Percentiles rank a stretch among this genome's conserved stretches.
phyloP scores from a whole-genome alignment of 768 basidiomycete species.

The Lactarius deliciosus region DNA sequence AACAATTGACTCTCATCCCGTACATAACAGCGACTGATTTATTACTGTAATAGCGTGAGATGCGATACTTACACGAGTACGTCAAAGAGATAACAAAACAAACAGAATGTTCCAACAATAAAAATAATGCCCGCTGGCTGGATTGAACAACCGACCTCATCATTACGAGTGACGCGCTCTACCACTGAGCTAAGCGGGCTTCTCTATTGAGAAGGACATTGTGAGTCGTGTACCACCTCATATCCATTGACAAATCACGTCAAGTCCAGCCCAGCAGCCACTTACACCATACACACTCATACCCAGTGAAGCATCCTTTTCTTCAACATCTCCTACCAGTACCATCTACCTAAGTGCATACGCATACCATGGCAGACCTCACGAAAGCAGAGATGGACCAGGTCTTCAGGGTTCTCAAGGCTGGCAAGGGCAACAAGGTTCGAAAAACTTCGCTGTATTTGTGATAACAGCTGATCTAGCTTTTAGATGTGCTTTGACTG shows the following conservation, averaged over 20 bases:
- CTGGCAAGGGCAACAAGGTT: conserved; percentile 89
- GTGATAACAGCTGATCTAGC: conserved; percentile 4
- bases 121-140: conserved; percentile 30
- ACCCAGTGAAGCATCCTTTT: not conserved
- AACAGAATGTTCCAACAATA: conserved; percentile 10
- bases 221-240: not conserved
- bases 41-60: not conserved
- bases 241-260: not conserved
- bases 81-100: not conserved
- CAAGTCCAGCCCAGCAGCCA: not conserved
- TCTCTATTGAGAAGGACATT: fast-evolving
- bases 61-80: not conserved
- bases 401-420: conserved; percentile 76
- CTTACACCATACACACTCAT: not conserved
- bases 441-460: conserved; percentile 13
- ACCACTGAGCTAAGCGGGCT: conserved; percentile 37
- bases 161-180: conserved; percentile 36
- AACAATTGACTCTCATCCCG: not conserved
- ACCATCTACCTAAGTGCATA: not conserved
- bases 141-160: conserved; percentile 32
- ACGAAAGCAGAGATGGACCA: conserved; percentile 87
- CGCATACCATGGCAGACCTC: conserved; percentile 59
- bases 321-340: not conserved
- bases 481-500: conserved; percentile 90
- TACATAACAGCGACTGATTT: not conserved